Base-by-base conservation (phyloP, 1,284 basidiomycete species). In the Cryptococcus hybrid region DNA sequence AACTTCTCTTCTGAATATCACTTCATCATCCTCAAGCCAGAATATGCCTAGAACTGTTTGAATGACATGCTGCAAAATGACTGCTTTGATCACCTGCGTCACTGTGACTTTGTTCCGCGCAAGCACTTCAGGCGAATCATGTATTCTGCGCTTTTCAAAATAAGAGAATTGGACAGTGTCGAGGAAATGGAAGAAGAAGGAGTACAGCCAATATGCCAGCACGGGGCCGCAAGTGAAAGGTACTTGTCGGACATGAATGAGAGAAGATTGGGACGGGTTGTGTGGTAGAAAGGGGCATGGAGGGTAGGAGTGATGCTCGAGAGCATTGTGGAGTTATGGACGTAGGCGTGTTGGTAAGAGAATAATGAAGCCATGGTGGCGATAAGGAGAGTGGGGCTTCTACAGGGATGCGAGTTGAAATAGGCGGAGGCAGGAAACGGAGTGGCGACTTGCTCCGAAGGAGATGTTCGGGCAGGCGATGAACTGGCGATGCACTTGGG, bases 141-240 rank as follows among this genome's bases (percentile, higher is more conserved):
- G 95, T 55, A 99, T 86, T 43, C 92, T 84, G 75, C 90, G 89
- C 59, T 84, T 84, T 66, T 96, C 88, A 45, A 97, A 84, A 83
- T 87, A 90, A 64, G 86, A 82, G 80, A 88, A 86, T 53, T 84
- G 81, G 24, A 85, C 85, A 24, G 80, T 78, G 79, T 99, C 95
- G 67, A 99, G 83, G 38, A 79, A 67, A 72, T 92, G 86, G 80
- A 95, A 99, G 72, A 89, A 77, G 55, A 88, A 79, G 2, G 91
- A 92, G 46, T 88, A 78, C 3, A 78, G 65, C 95, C 96, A 99
- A 81, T 99, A 98, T n/a, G 86, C 84, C 58, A 88, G 57, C 59
- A 97, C 71, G 1, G 94, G 0, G 86, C 83, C 3, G 85, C 81
- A 53, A 97, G 81, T 3, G 90, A 84, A 44, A 94, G 80, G 62